phyloP scores from a whole-genome alignment of 2,329 filamentous ascomycete genomes.

The Rachicladosporium sp. region DNA sequence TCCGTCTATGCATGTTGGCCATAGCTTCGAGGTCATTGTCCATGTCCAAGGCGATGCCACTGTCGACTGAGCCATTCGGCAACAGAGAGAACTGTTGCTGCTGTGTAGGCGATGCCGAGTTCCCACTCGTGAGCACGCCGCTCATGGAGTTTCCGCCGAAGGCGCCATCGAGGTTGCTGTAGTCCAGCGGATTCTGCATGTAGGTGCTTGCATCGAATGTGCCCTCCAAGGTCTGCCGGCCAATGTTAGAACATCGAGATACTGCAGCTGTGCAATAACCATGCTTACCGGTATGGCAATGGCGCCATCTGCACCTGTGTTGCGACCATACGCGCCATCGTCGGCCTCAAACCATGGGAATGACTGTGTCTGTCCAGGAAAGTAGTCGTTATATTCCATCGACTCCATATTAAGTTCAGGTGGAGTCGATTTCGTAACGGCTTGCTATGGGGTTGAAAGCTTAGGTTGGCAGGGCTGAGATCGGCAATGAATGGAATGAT shows the following conservation, averaged over 20 bases:
- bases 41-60: constrained; percentile 28
- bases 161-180: constrained; percentile 9
- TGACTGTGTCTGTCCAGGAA: constrained; percentile 30
- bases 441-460: no score
- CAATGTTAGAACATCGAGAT: constrained; percentile 1
- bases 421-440: neutral
- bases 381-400: constrained; percentile 49
- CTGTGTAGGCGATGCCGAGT: constrained; percentile 15
- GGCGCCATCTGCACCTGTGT: constrained; percentile 29
- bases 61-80: constrained; percentile 29
- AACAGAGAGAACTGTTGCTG: constrained; percentile 13
- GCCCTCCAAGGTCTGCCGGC: constrained; percentile 16
- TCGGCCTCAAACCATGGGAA: constrained; percentile 32
- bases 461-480: no score
- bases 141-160: constrained; percentile 9
- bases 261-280: constrained; percentile 3
- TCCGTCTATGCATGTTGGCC: no score
- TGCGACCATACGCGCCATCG: constrained; percentile 27
- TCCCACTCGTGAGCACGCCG: constrained; percentile 8
- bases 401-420: constrained; percentile 13
- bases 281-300: constrained; percentile 26
- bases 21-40: constrained; percentile 11
- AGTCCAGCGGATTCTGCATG: constrained; percentile 10
- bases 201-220: constrained; percentile 13
- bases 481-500: no score